phyloP scores from a whole-genome alignment of 164 flowering plant genomes.

The Stephania japonica region DNA sequence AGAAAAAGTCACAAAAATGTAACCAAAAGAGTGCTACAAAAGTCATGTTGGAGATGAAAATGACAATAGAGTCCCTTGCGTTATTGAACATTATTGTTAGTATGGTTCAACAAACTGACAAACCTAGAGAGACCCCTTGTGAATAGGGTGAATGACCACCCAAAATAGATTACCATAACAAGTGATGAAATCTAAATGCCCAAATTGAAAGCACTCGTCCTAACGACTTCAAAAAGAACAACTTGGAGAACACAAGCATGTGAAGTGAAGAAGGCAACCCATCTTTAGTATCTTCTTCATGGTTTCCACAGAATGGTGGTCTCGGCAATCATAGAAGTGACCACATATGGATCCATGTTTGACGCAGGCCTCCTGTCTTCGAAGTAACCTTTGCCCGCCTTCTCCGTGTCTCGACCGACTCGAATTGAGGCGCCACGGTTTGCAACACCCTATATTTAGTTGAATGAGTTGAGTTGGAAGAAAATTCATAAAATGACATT shows the following conservation, averaged over 20 bases:
- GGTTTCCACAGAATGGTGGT: constrained; percentile 34
- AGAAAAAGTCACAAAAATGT: background rate
- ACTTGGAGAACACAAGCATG: background rate
- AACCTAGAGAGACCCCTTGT: background rate
- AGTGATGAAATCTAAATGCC: background rate
- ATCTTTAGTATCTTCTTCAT: constrained; percentile 6
- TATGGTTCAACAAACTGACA: background rate
- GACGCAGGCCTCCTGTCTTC: constrained; percentile 47
- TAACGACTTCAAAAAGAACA: background rate
- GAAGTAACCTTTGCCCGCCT: constrained; percentile 38
- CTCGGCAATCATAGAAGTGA: constrained; percentile 36
- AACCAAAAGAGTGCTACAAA: background rate
- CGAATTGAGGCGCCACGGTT: constrained; percentile 35
- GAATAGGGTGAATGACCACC: background rate
- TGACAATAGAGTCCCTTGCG: background rate
- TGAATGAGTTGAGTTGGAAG: background rate
- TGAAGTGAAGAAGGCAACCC: too few species aligned
- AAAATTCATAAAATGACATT: background rate
- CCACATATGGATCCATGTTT: constrained; percentile 40
- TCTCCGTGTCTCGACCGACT: constrained; percentile 35
- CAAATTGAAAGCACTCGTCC: background rate
- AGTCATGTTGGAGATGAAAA: background rate
- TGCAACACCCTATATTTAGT: constrained; percentile 29
- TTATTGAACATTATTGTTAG: background rate
- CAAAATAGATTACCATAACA: background rate